Evolutionary conservation across 208 protist genomes (phyloP).

Genomic region (Acanthamoeba sp.): DNA sequence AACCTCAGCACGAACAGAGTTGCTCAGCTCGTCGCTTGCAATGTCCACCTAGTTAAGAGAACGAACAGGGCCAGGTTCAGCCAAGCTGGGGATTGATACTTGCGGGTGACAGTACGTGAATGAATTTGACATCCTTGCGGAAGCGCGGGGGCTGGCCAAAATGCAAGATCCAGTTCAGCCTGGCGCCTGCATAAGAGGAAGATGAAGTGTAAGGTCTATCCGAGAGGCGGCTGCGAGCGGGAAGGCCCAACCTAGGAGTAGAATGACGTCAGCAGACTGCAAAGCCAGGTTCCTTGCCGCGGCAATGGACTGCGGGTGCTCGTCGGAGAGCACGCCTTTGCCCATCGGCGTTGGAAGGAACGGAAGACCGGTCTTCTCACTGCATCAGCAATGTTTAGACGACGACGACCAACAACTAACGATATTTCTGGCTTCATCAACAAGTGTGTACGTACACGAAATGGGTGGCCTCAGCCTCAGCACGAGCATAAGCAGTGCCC

Average conservation of each 20-base stretch:
- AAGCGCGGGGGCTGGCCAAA: slow-evolving; percentile 79
- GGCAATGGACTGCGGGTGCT: slow-evolving; percentile 76
- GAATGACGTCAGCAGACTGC: slow-evolving; percentile 73
- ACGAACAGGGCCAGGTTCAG: neutral
- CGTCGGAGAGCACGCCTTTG: slow-evolving; percentile 79
- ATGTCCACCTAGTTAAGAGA: slow-evolving; percentile 49
- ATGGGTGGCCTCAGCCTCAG: slow-evolving; percentile 24
- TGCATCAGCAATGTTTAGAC: neutral
- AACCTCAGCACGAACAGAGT: neutral
- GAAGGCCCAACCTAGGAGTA: slow-evolving; percentile 65
- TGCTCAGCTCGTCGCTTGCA: slow-evolving; percentile 52
- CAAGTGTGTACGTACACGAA: slow-evolving; percentile 75
- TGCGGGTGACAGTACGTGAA: neutral
- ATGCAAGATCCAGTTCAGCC: slow-evolving; percentile 80
- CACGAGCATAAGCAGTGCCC: slow-evolving; percentile 74
- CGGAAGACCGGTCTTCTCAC: slow-evolving; percentile 77
- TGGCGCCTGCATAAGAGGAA: neutral
- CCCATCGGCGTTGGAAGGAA: slow-evolving; percentile 82
- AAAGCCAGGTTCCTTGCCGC: slow-evolving; percentile 73
- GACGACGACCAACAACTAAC: too few species aligned
- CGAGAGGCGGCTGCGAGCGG: neutral
- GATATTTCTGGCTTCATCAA: too few species aligned
- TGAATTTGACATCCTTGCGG: slow-evolving; percentile 77
- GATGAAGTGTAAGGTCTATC: too few species aligned
- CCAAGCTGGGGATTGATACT: neutral